phyloP scores from a whole-genome alignment of 2,329 filamentous ascomycete genomes.

The Elsinoe batatas region DNA sequence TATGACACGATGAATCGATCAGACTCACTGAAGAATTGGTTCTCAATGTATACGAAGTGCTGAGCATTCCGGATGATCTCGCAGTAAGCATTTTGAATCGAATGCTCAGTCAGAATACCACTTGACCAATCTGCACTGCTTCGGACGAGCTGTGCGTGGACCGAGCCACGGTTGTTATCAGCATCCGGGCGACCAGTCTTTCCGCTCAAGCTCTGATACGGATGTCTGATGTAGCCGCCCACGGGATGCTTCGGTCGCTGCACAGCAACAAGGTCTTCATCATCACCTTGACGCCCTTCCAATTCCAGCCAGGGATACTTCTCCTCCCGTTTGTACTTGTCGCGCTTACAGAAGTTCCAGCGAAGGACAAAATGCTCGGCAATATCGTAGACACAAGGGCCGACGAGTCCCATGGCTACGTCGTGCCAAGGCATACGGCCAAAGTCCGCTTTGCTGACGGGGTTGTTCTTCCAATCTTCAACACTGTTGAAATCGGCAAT shows the following conservation, averaged over 20 bases:
- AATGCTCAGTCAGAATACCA: conserved; percentile 74
- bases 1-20: too few species aligned
- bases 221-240: conserved; percentile 77
- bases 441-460: conserved; percentile 80
- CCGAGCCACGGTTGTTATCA: conserved; percentile 50
- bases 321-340: conserved; percentile 89
- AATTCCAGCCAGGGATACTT: conserved; percentile 78
- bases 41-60: conserved; percentile 95
- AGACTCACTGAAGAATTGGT: conserved; percentile 78
- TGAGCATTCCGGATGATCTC: conserved; percentile 79
- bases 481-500: conserved; percentile 94
- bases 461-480: conserved; percentile 84
- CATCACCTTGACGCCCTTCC: conserved; percentile 61
- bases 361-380: conserved; percentile 89
- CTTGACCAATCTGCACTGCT: conserved; percentile 91
- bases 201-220: conserved; percentile 55
- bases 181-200: conserved; percentile 47
- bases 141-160: conserved; percentile 76
- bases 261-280: conserved; percentile 80
- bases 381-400: conserved; percentile 84
- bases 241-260: conserved; percentile 83
- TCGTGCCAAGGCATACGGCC: conserved; percentile 99
- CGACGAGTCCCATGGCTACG: conserved; percentile 82
- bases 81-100: conserved; percentile 77
- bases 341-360: conserved; percentile 95